Percentiles rank a stretch among this genome's conserved stretches.
Evolutionary conservation across 495 filamentous ascomycete species (phyloP).

Genomic region (Talaromyces nanjingensis): DNA sequence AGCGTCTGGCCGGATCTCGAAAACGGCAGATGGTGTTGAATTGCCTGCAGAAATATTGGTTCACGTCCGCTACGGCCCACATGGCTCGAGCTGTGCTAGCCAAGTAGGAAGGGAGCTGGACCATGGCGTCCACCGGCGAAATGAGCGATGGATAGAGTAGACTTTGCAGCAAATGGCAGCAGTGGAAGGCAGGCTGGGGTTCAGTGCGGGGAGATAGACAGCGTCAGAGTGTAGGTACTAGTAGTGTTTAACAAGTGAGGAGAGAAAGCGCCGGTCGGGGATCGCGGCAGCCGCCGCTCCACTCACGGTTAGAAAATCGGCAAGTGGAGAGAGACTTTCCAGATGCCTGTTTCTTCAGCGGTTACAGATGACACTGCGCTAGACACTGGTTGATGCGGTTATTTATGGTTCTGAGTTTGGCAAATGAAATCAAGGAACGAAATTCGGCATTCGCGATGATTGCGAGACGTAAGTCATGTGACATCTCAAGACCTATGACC

Average conservation of each 20-base stretch:
- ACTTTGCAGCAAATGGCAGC: neutral
- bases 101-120: neutral
- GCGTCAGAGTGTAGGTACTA: no score
- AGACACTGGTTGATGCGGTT: neutral
- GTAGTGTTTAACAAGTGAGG: no score
- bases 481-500: neutral
- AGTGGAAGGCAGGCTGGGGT: neutral
- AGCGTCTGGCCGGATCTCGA: neutral
- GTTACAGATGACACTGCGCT: neutral
- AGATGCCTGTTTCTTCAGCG: neutral
- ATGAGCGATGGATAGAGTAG: neutral
- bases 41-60: neutral
- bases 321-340: conserved; percentile 6
- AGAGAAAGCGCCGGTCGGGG: neutral
- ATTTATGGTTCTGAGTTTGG: neutral
- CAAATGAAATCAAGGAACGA: neutral
- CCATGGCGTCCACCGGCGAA: neutral
- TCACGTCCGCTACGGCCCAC: neutral
- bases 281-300: neutral
- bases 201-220: neutral
- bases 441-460: neutral
- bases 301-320: conserved; percentile 10
- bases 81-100: neutral
- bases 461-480: neutral
- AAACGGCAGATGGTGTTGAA: conserved; percentile 3